phyloP scores from a whole-genome alignment of 306 rosid genomes.

The Rosa rugosa region DNA sequence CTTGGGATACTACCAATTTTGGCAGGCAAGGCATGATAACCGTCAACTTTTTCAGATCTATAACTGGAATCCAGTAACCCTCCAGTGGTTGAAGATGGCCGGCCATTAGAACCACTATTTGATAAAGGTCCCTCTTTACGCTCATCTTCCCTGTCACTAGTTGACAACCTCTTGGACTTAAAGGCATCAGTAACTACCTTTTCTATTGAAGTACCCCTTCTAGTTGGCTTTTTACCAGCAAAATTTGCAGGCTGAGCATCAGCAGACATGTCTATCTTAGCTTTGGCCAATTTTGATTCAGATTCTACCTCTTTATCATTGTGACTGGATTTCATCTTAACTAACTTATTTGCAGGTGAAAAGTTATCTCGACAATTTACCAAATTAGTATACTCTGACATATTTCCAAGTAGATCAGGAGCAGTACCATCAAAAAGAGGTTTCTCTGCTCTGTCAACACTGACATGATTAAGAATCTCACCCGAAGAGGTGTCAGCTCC shows the following conservation, averaged over 20 bases:
- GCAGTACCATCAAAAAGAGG: slow-evolving; percentile 20
- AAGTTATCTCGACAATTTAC: slow-evolving; percentile 32
- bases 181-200: slow-evolving; percentile 43
- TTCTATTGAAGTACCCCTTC: slow-evolving; percentile 40
- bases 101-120: slow-evolving; percentile 33
- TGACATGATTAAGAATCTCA: slow-evolving; percentile 17
- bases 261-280: slow-evolving; percentile 38
- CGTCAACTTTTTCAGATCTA: slow-evolving; percentile 41
- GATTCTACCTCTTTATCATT: slow-evolving; percentile 32
- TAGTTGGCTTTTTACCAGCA: slow-evolving; percentile 42
- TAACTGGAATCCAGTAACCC: slow-evolving; percentile 40
- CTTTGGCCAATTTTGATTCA: slow-evolving; percentile 36
- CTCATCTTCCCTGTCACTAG: slow-evolving; percentile 40
- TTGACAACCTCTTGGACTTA: slow-evolving; percentile 35
- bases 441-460: slow-evolving; percentile 31
- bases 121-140: slow-evolving; percentile 44
- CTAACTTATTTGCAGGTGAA: slow-evolving; percentile 41
- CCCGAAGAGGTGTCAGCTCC: slow-evolving; percentile 30
- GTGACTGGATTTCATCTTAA: slow-evolving; percentile 38
- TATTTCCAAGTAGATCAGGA: slow-evolving; percentile 23
- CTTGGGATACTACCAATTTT: slow-evolving; percentile 41
- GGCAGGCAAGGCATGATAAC: slow-evolving; percentile 45
- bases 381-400: slow-evolving; percentile 26
- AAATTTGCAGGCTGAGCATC: slow-evolving; percentile 31
- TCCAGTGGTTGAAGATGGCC: slow-evolving; percentile 34